phyloP scores from a whole-genome alignment of 2,329 filamentous ascomycete species.

The Sporothrix inflata region DNA sequence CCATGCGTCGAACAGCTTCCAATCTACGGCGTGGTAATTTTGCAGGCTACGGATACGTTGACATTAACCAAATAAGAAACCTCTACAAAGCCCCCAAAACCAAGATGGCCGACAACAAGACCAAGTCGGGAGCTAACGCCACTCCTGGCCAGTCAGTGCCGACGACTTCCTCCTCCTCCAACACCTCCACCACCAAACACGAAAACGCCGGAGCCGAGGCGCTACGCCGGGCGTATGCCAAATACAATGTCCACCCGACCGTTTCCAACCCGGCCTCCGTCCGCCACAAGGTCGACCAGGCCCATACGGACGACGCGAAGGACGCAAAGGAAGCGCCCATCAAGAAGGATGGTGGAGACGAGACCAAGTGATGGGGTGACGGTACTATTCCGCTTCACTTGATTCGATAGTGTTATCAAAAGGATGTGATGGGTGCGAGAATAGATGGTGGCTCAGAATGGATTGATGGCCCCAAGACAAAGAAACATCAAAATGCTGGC shows the following conservation, averaged over 20 bases:
- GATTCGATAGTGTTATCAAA: not conserved
- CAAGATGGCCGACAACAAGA: not conserved
- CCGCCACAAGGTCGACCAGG: not conserved
- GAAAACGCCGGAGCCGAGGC: constrained; percentile 19
- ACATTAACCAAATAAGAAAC: too few species aligned
- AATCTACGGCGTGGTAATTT: not conserved
- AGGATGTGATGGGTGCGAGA: not conserved
- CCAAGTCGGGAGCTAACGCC: not conserved
- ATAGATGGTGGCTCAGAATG: not conserved
- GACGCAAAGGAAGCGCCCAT: not conserved
- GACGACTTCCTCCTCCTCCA: not conserved
- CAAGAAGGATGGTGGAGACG: not conserved
- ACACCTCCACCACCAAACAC: not conserved
- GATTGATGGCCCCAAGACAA: too few species aligned
- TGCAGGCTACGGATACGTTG: not conserved
- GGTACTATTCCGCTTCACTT: not conserved
- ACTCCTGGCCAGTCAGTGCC: not conserved
- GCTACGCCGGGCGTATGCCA: constrained; percentile 27
- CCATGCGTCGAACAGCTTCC: not conserved
- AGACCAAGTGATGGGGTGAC: not conserved
- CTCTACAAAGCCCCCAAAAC: not conserved
- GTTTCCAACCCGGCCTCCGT: constrained; percentile 4
- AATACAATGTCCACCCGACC: constrained; percentile 28
- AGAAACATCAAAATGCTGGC: not conserved
- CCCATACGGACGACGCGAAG: not conserved